Base-by-base conservation (phyloP, 176 grass and related monocot species). In the Pontederia crassipes region DNA sequence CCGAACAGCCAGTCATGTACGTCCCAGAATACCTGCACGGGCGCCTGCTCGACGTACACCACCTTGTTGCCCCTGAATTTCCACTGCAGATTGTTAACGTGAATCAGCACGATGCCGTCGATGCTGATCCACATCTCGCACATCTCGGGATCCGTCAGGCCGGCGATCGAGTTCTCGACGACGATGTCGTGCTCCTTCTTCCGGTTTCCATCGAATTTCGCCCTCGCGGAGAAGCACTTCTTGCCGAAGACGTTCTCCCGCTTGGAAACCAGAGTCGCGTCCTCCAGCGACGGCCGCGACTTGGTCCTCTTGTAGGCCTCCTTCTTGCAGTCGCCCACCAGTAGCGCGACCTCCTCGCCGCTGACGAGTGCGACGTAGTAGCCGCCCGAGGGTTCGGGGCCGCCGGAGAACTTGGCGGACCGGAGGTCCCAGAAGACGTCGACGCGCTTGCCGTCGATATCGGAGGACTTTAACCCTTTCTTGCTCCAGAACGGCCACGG, bases 401-500 rank as follows among this genome's bases (percentile, higher is more conserved):
- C 77, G 54, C 62, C 54, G 15, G 72, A 35, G 68, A 90, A 96
- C 49, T 96, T 96, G 14, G 86, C 91, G 0, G 83, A 84, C 16
- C 86, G 80, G 35, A 90, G 81, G 78, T 96, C 87, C 86, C 91
- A 96, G 58, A 90, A 85, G 18, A 96, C 28, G 47, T 87, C 80
- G 45, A 87, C 65, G 49, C 83, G 74, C 20, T 75, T 53, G 8
- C 77, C 75, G 45, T 81, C 77, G 28, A 80, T 46, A n/a, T 87
- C 87, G 14, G 81, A 55, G 46, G 83, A 53, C 77, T 82, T 90
- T 32, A 50, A 60, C 17, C 86, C 91, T 78, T 87, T 96, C 70
- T 86, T 86, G 73, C 91, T 79, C 86, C 86, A 87, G 67, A 96
- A 90, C 46, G 86, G 86, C 86, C 91, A 96, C 5, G 86, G 86